Evolutionary conservation across 2,329 filamentous ascomycete species (phyloP).

Genomic region (Colletotrichum simmondsii): DNA sequence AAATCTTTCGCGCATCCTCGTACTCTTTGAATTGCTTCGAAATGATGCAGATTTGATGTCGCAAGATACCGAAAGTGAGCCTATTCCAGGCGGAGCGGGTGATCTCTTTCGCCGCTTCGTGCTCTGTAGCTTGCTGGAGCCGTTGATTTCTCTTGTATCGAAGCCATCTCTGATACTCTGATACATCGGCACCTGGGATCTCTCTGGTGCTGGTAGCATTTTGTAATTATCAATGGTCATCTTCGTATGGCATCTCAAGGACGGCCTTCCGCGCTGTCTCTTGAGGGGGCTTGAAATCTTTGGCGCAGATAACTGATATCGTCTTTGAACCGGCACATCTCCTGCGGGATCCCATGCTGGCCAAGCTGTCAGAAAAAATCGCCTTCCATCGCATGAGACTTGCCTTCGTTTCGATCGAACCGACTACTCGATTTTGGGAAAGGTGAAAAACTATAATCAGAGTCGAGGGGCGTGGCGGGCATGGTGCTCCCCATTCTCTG

Average conservation of each 20-base stretch:
- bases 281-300: not conserved
- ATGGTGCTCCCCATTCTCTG: not conserved
- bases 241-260: not conserved
- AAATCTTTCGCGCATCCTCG: not conserved
- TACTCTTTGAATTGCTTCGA: not conserved
- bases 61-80: not conserved
- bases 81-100: not conserved
- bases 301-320: not conserved
- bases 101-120: slow-evolving; percentile 4
- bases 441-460: not conserved
- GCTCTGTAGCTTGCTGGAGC: not conserved
- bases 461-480: not conserved
- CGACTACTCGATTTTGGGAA: not conserved
- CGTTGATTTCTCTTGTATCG: not conserved
- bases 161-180: slow-evolving; percentile 4
- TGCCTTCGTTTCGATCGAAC: slow-evolving; percentile 2
- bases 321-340: not conserved
- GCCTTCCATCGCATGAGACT: not conserved
- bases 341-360: not conserved
- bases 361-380: not conserved
- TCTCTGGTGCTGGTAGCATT: not conserved
- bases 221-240: not conserved
- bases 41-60: not conserved
- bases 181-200: not conserved
- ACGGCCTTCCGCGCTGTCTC: not conserved